phyloP scores from a whole-genome alignment of 2,329 filamentous ascomycete genomes.

The Sphaerostilbella broomeana region DNA sequence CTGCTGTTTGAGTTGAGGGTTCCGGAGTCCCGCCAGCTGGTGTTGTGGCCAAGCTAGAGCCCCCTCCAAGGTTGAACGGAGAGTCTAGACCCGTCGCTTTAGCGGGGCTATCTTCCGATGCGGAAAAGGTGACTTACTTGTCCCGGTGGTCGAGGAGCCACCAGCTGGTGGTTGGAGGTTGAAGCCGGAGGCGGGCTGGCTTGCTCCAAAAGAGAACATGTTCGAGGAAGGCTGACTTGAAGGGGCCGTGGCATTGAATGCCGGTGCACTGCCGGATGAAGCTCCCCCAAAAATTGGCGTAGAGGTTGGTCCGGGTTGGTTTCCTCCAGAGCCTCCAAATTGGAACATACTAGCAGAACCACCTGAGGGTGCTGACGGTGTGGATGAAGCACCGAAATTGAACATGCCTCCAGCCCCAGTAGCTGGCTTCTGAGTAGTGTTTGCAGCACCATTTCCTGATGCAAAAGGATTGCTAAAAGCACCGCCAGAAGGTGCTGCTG shows the following conservation, averaged over 20 bases:
- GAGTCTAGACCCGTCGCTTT: conserved; percentile 46
- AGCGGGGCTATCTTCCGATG: conserved; percentile 38
- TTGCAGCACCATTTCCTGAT: conserved; percentile 21
- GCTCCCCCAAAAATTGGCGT: conserved; percentile 27
- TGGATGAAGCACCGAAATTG: conserved; percentile 30
- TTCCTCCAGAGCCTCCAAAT: conserved; percentile 21
- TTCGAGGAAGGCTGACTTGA: conserved; percentile 22
- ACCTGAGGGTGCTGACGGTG: conserved; percentile 2
- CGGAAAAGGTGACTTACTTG: conserved; percentile 39
- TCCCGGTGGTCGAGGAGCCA: conserved; percentile 40
- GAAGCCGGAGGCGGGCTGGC: conserved; percentile 30
- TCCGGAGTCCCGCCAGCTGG: conserved; percentile 54
- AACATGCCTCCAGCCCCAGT: conserved; percentile 29
- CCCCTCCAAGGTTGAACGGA: conserved; percentile 50
- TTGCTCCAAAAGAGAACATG: conserved; percentile 29
- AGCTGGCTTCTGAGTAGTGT: conserved; percentile 16
- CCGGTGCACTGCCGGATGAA: conserved; percentile 24
- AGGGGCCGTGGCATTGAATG: conserved; percentile 35
- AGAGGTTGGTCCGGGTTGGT: conserved; percentile 18
- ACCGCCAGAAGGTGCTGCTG: conserved; percentile 17
- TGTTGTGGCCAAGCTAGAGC: conserved; percentile 55
- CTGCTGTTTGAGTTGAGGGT: conserved; percentile 42
- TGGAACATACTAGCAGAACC: too few species aligned
- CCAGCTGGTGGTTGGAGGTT: conserved; percentile 35
- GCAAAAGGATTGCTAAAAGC: conserved; percentile 37